These are phyloP conservation scores for Fusarium caatingaense DNA, from an alignment of 2,329 filamentous ascomycete species.

Conservation along the genomic window DNA sequence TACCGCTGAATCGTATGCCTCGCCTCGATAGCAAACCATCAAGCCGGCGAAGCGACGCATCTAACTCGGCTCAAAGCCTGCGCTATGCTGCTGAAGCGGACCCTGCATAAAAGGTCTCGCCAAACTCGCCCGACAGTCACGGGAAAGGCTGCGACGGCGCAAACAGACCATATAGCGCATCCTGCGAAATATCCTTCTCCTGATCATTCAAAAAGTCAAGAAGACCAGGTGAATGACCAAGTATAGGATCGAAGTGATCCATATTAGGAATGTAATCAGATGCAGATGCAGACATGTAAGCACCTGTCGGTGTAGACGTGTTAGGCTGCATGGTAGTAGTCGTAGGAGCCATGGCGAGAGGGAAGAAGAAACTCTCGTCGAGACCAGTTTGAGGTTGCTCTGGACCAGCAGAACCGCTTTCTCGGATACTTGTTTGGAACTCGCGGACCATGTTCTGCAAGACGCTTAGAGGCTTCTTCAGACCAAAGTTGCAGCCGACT, in stretches of 20 bases:
- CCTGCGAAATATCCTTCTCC: slow-evolving; percentile 49
- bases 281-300: slow-evolving; percentile 33
- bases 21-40: not conserved
- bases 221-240: slow-evolving; percentile 44
- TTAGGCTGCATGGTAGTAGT: slow-evolving; percentile 13
- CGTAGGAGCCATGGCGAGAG: slow-evolving; percentile 44
- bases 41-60: slow-evolving; percentile 8
- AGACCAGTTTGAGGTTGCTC: slow-evolving; percentile 42
- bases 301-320: slow-evolving; percentile 27
- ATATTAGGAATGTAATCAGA: slow-evolving; percentile 41
- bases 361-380: slow-evolving; percentile 49
- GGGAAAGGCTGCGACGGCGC: slow-evolving; percentile 47
- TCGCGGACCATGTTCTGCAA: slow-evolving; percentile 50
- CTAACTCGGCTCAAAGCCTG: not conserved
- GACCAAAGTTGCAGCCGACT: slow-evolving; percentile 51
- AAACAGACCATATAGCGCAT: slow-evolving; percentile 49
- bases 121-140: slow-evolving; percentile 39
- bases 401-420: slow-evolving; percentile 37
- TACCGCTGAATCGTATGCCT: not conserved
- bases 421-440: slow-evolving; percentile 48
- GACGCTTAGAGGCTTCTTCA: slow-evolving; percentile 51
- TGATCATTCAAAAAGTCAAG: slow-evolving; percentile 48
- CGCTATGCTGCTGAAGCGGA: slow-evolving; percentile 24
- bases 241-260: slow-evolving; percentile 43
- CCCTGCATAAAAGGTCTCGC: slow-evolving; percentile 34